These are phyloP conservation scores for Trichoderma orchidacearum DNA, from an alignment of 495 filamentous ascomycete genomes.

Conservation along the genomic window DNA sequence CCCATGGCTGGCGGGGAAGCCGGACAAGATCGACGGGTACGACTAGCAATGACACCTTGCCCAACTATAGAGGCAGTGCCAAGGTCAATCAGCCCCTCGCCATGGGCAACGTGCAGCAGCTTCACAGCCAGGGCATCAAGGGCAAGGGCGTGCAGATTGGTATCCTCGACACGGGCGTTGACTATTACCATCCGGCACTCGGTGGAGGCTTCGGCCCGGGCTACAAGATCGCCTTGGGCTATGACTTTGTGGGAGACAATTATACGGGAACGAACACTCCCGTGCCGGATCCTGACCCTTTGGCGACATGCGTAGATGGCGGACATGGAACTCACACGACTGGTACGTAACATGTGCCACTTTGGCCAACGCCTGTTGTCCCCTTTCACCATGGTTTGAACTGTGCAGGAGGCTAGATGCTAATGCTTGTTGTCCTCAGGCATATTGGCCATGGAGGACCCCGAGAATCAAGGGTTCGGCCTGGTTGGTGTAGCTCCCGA, in stretches of 20 bases:
- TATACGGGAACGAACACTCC: slow-evolving; percentile 4
- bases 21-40: background rate
- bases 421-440: no score
- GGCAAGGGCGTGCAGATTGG: slow-evolving; percentile 19
- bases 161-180: slow-evolving; percentile 31
- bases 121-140: slow-evolving; percentile 15
- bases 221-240: slow-evolving; percentile 27
- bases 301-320: slow-evolving; percentile 16
- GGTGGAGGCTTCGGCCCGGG: slow-evolving; percentile 31
- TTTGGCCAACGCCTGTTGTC: no score
- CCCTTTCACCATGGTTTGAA: no score
- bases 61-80: background rate
- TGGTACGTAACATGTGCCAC: no score
- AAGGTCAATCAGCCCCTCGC: background rate
- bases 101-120: background rate
- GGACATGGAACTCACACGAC: slow-evolving; percentile 29
- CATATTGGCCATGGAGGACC: slow-evolving; percentile 5
- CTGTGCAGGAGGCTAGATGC: no score
- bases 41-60: background rate
- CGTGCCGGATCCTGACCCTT: slow-evolving; percentile 7
- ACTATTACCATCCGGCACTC: slow-evolving; percentile 34
- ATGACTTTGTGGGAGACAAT: slow-evolving; percentile 18
- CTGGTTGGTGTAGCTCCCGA: slow-evolving; percentile 33
- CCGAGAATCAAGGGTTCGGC: slow-evolving; percentile 10
- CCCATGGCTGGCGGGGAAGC: background rate